These are phyloP conservation scores for Penicillium ochrochloron DNA, from an alignment of 495 filamentous ascomycete species.

Conservation along the genomic window DNA sequence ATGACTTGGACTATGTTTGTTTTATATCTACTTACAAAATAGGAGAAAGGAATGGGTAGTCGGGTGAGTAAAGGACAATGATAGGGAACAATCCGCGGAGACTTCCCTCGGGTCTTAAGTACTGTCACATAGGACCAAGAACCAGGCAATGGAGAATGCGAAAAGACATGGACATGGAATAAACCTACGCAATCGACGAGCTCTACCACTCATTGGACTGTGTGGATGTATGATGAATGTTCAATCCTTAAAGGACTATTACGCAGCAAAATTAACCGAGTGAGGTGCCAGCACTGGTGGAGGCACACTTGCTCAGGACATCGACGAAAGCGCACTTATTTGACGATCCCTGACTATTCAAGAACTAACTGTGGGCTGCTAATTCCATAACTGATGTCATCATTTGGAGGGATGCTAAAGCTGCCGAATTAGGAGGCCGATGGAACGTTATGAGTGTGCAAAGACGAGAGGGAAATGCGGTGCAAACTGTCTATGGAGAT, in stretches of 20 bases:
- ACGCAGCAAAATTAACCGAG: background rate
- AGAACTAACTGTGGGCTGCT: too few relatives aligned
- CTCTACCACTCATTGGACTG: background rate
- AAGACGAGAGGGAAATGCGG: background rate
- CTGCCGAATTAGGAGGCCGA: background rate
- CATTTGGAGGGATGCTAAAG: background rate
- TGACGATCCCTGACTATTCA: constrained; percentile 10
- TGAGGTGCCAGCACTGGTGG: background rate
- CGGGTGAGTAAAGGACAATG: background rate
- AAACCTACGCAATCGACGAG: background rate
- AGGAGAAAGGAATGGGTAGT: background rate
- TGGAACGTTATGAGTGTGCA: background rate
- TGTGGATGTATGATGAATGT: background rate
- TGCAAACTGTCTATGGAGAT: too few relatives aligned
- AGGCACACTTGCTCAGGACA: too few relatives aligned
- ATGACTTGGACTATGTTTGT: background rate
- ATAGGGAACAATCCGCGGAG: too few relatives aligned
- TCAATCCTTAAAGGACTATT: background rate
- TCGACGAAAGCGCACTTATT: background rate
- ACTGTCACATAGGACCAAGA: background rate
- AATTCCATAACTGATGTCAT: background rate
- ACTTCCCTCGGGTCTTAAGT: background rate
- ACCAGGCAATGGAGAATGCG: background rate
- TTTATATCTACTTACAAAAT: background rate
- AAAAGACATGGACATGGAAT: background rate